Evolutionary conservation across 1,284 basidiomycete genomes (phyloP).

Genomic region (Puccinia horiana): DNA sequence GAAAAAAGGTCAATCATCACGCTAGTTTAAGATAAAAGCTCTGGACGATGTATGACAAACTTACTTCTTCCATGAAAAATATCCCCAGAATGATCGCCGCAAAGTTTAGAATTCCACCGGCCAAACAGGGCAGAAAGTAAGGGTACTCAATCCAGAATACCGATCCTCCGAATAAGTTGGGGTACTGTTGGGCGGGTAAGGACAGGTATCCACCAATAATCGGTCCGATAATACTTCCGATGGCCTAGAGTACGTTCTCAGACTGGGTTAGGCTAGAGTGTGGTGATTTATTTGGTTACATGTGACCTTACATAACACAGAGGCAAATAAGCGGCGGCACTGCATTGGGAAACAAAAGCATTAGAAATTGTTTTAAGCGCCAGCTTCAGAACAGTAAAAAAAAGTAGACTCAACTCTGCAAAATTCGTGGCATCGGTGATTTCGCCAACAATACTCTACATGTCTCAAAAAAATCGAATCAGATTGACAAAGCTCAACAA

Average conservation of each 20-base stretch:
- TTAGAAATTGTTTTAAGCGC: neutral
- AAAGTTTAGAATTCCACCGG: conserved; percentile 35
- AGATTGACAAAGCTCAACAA: neutral
- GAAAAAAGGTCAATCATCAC: neutral
- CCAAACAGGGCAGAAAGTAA: conserved; percentile 46
- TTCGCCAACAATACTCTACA: conserved; percentile 33
- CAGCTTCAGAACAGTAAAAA: neutral
- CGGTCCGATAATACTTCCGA: conserved; percentile 36
- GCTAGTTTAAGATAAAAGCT: neutral
- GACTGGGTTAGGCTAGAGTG: neutral
- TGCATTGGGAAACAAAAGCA: neutral
- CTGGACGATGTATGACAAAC: neutral
- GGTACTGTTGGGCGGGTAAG: conserved; percentile 39
- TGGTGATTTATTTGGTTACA: neutral
- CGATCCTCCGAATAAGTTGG: conserved; percentile 30
- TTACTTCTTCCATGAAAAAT: conserved; percentile 47
- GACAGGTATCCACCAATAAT: conserved; percentile 40
- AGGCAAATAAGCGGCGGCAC: conserved; percentile 31
- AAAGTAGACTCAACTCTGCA: conserved; percentile 28
- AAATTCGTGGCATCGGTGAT: conserved; percentile 43
- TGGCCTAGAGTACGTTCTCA: conserved; percentile 13
- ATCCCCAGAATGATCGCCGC: conserved; percentile 25
- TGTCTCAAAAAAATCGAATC: neutral
- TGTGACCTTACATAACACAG: conserved; percentile 34
- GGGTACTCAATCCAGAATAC: conserved; percentile 42